Evolutionary conservation across 148 eudicot genomes (phyloP).

Genomic region (Fallopia convolvulus): DNA sequence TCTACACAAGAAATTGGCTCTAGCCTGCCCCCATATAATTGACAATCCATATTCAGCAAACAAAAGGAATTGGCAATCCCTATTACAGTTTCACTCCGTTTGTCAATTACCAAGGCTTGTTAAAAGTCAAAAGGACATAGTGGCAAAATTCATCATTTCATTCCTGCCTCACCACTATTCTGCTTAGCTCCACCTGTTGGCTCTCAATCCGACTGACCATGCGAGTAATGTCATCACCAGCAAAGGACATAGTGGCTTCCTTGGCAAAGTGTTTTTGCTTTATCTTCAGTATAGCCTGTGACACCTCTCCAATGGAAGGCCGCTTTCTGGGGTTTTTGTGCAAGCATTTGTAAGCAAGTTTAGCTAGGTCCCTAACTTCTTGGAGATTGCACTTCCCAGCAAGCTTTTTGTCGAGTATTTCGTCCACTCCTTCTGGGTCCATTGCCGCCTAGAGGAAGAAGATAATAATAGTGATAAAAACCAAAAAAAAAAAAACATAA

Average conservation of each 20-base stretch:
- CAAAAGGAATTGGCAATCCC: not conserved
- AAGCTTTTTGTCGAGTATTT: constrained; percentile 70
- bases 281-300: constrained; percentile 61
- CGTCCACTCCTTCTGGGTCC: constrained; percentile 94
- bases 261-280: constrained; percentile 51
- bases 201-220: constrained; percentile 49
- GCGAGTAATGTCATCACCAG: constrained; percentile 43
- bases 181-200: constrained; percentile 65
- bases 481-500: not conserved
- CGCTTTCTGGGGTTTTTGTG: constrained; percentile 72
- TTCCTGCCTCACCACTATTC: constrained; percentile 49
- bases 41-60: not conserved
- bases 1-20: not conserved
- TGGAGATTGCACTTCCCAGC: constrained; percentile 44
- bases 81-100: not conserved
- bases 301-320: constrained; percentile 69
- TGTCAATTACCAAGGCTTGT: not conserved
- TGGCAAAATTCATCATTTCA: constrained; percentile 12
- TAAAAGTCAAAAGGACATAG: not conserved
- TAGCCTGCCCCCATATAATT: not conserved
- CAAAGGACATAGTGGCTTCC: constrained; percentile 57
- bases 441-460: constrained; percentile 51
- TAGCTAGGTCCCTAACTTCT: constrained; percentile 69
- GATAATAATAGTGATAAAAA: not conserved
- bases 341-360: constrained; percentile 71